phyloP scores from a whole-genome alignment of 2,329 filamentous ascomycete genomes.

The Periconia sp. region DNA sequence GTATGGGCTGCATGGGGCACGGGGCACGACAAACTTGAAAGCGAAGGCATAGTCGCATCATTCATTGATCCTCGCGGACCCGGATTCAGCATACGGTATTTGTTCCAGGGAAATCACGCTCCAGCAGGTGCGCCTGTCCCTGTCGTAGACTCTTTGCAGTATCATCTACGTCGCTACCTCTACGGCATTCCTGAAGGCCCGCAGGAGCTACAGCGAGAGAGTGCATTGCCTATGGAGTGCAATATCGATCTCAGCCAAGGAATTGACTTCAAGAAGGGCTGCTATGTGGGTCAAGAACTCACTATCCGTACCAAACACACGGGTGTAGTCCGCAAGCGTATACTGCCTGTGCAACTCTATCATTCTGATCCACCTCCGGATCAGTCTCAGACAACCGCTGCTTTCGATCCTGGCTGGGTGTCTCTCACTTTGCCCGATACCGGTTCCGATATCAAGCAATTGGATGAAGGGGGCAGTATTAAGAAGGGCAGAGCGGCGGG shows the following conservation, averaged over 20 bases:
- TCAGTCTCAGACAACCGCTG: neutral
- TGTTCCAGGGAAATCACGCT: constrained; percentile 20
- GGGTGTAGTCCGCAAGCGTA: constrained; percentile 88
- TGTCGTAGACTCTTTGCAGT: constrained; percentile 54
- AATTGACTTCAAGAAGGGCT: constrained; percentile 94
- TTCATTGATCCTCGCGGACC: constrained; percentile 31
- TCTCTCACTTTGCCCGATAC: constrained; percentile 43
- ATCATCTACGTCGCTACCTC: constrained; percentile 78
- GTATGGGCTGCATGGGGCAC: constrained; percentile 78
- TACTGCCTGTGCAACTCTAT: constrained; percentile 82
- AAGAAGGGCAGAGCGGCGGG: constrained; percentile 71
- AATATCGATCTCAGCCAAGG: constrained; percentile 87
- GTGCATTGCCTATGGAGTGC: constrained; percentile 81
- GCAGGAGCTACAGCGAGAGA: constrained; percentile 72
- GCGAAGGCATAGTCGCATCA: constrained; percentile 11
- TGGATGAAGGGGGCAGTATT: constrained; percentile 49
- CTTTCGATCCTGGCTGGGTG: constrained; percentile 48
- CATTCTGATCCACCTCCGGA: constrained; percentile 13
- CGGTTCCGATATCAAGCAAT: constrained; percentile 61
- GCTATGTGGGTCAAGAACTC: constrained; percentile 95
- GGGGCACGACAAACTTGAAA: constrained; percentile 10
- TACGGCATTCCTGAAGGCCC: constrained; percentile 86
- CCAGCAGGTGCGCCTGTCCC: constrained; percentile 33
- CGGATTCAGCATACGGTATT: constrained; percentile 10
- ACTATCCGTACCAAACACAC: constrained; percentile 95